A percentile compares a stretch with the other conserved stretches of the same genome.
These are phyloP conservation scores for Kluyveromyces dobzhanskii DNA, from an alignment of 805 yeast species.

Conservation along the genomic window DNA sequence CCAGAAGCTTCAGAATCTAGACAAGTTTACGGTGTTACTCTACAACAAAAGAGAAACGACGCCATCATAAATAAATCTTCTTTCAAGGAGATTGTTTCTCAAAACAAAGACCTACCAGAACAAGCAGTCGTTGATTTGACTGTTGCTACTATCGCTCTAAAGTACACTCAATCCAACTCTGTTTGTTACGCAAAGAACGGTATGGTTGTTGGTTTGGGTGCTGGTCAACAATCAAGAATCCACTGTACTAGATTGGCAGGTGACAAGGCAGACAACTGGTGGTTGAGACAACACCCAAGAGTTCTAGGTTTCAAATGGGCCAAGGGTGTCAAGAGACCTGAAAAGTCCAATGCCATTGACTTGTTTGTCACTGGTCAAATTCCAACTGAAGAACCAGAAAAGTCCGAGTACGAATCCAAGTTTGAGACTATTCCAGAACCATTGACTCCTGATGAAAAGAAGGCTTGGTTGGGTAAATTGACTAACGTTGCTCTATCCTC, in stretches of 20 bases:
- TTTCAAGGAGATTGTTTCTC: constrained; percentile 85
- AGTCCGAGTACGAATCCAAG: constrained; percentile 83
- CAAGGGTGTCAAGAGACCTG: constrained; percentile 96
- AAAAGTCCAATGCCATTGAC: constrained; percentile 96
- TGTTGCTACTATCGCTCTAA: constrained; percentile 94
- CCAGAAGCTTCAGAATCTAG: constrained; percentile 81
- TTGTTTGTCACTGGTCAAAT: constrained; percentile 85
- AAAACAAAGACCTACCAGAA: constrained; percentile 78
- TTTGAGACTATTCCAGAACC: constrained; percentile 80
- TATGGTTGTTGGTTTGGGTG: constrained; percentile 98
- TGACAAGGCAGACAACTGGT: constrained; percentile 99
- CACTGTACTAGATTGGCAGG: constrained; percentile 99
- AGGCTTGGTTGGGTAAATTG: constrained; percentile 76
- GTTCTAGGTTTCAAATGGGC: constrained; percentile 95
- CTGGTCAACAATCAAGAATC: constrained; percentile 98
- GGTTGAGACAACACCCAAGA: constrained; percentile 97
- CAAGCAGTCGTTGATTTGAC: constrained; percentile 91
- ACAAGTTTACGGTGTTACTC: constrained; percentile 91
- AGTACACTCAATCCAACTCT: constrained; percentile 97
- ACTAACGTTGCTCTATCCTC: constrained; percentile 86
- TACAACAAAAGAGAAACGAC: constrained; percentile 96
- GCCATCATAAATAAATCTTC: constrained; percentile 87
- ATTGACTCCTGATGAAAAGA: constrained; percentile 71
- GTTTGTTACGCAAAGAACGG: constrained; percentile 98
- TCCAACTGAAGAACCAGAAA: constrained; percentile 88